phyloP scores from a whole-genome alignment of 257 asterid genomes.

The Nicotiana undulata region DNA sequence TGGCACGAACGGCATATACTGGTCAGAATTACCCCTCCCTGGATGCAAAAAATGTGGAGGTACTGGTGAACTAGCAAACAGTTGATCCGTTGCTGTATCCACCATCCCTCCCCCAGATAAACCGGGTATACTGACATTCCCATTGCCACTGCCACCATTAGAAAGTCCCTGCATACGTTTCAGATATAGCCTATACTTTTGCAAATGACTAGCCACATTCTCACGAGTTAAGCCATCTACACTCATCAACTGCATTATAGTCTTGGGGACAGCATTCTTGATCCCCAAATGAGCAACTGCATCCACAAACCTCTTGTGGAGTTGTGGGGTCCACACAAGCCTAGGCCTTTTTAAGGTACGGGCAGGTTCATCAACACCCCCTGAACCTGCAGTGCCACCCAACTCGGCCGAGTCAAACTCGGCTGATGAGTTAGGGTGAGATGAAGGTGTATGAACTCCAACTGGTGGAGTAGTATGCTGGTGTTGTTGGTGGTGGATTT shows the following conservation, averaged over 20 bases:
- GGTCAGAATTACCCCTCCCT: conserved; percentile 45
- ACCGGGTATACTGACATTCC: conserved; percentile 6
- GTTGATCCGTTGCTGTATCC: conserved; percentile 51
- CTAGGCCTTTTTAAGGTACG: conserved; percentile 42
- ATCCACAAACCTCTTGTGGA: conserved; percentile 45
- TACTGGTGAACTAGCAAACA: conserved; percentile 70
- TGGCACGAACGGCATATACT: conserved; percentile 46
- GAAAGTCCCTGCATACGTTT: conserved; percentile 40
- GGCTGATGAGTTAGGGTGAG: conserved; percentile 54
- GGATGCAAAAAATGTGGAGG: conserved; percentile 71
- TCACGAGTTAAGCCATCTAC: conserved; percentile 48
- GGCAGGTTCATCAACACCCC: conserved; percentile 33
- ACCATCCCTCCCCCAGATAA: conserved; percentile 13
- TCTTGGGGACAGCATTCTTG: conserved; percentile 49
- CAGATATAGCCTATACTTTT: conserved; percentile 38
- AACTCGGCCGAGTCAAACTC: conserved; percentile 59
- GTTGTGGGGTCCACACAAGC: conserved; percentile 52
- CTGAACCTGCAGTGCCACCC: conserved; percentile 31
- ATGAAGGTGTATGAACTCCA: conserved; percentile 28
- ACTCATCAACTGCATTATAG: conserved; percentile 51
- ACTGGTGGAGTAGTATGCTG: conserved; percentile 30
- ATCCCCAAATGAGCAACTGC: conserved; percentile 47
- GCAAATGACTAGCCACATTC: conserved; percentile 46
- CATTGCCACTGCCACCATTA: conserved; percentile 19
- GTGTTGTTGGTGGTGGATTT: conserved; percentile 22